These are phyloP conservation scores for Zoysia pacifica DNA, from an alignment of 176 grass and related monocot genomes.

Conservation along the genomic window DNA sequence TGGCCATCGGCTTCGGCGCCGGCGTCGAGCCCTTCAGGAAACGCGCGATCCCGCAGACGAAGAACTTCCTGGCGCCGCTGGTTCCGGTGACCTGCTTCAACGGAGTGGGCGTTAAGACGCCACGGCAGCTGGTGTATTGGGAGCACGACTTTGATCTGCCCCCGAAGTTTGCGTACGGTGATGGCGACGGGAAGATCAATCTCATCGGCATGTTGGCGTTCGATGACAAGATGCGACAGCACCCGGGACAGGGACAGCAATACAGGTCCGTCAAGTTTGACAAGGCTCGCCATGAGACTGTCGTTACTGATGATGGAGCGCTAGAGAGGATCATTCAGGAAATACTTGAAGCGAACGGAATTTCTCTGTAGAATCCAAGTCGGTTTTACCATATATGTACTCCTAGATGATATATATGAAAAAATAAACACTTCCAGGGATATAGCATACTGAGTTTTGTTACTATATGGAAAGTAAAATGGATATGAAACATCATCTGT, in stretches of 20 bases:
- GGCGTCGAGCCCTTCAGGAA: not conserved
- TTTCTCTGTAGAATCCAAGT: not conserved
- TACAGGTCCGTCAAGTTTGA: not conserved
- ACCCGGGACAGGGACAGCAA: not conserved
- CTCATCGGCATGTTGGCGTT: not conserved
- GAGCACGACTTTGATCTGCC: not conserved
- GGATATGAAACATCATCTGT: no score
- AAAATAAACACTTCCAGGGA: no score
- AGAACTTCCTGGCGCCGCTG: not conserved
- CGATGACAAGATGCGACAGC: not conserved
- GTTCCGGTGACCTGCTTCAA: conserved; percentile 2
- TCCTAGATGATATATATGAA: no score
- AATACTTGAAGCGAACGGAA: not conserved
- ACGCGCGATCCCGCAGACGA: not conserved
- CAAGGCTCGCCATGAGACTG: not conserved
- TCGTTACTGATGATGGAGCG: not conserved
- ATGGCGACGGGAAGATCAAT: conserved; percentile 15
- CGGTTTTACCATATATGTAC: no score
- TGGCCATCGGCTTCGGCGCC: not conserved
- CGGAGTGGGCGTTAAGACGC: not conserved
- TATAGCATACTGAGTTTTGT: no score
- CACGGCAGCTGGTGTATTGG: not conserved
- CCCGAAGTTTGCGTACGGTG: not conserved
- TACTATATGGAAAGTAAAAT: no score
- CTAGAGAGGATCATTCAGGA: not conserved